Conservation (phyloP, 495 filamentous ascomycete species). For the Terfezia boudieri region DNA sequence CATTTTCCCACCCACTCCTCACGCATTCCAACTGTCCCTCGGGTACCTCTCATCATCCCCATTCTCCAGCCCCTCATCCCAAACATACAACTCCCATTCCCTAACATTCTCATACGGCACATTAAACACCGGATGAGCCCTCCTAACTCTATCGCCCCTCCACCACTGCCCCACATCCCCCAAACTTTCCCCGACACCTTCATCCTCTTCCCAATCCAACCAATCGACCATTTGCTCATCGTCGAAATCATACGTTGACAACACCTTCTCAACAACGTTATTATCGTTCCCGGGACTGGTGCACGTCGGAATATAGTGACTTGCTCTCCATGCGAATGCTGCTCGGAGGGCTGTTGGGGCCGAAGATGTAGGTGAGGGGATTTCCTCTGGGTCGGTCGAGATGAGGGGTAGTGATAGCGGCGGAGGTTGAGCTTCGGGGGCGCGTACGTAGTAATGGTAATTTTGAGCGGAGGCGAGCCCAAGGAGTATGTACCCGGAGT, state of each 20-base stretch:
- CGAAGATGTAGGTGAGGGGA: constrained; percentile 6
- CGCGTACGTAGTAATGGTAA: constrained; percentile 37
- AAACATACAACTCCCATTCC: constrained; percentile 30
- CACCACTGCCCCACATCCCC: constrained; percentile 27
- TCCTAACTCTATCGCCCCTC: constrained; percentile 29
- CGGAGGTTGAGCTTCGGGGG: neutral
- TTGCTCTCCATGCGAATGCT: neutral
- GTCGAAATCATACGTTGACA: constrained; percentile 5
- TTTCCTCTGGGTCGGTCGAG: constrained; percentile 35
- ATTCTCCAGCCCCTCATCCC: neutral
- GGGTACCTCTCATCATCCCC: neutral
- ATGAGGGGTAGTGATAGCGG: constrained; percentile 34
- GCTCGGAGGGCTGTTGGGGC: neutral
- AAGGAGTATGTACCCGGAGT: constrained; percentile 72
- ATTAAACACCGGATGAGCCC: constrained; percentile 65
- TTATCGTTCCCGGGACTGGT: neutral
- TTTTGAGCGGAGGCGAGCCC: constrained; percentile 69
- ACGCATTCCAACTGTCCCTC: too few species aligned
- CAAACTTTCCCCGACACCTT: constrained; percentile 2
- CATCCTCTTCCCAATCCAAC: constrained; percentile 2
- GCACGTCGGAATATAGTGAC: neutral
- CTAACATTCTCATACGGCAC: constrained; percentile 50
- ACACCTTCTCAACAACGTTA: neutral
- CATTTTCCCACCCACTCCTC: neutral
- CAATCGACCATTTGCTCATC: constrained; percentile 8